Evolutionary conservation across 352 stramenopile genomes (phyloP), one percentile per base, ranked within the genome.

Genomic region (Hyaloperonospora brassicae): DNA sequence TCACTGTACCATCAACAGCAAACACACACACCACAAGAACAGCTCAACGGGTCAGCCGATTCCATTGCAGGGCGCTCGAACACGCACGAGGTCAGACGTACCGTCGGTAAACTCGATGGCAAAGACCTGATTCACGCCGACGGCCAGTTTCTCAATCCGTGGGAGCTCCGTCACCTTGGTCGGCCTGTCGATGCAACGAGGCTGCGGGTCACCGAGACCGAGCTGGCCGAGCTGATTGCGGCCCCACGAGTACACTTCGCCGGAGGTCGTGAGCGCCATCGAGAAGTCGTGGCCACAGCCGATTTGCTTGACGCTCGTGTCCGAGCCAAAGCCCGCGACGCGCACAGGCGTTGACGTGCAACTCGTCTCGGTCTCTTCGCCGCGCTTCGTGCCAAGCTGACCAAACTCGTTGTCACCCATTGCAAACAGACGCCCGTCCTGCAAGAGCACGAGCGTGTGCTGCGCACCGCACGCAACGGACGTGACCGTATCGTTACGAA

Each of bases 341-440:
- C 58, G 54, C 22, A 73, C 62, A 6, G 80, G 79, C 23, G 59
- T 50, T 44, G 66, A 66, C 23, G 78, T 56, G 23, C 66, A 60
- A 2, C 70, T 69, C 21, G 68, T 55, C 21, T 84, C 74, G 0
- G 54, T 51, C 2, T 57, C 64, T 21, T 67, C 56, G 10, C 54
- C 57, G 35, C 49, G 48, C 21, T 61, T 62, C 1, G 81, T 66
- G 10, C 73, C 78, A 36, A 92, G 52, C 38, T 92, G 82, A 8
- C 82, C 79, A 41, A 72, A 76, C 61, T 79, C 66, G 44, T 92
- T 92, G 62, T 87, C 79, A 23, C 82, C 82, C 66, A 88, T 86
- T 5, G 66, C 77, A 50, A 88, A 68, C 8, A 92, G 52, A 13
- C 66, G 73, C 2, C 74, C 73, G 39, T 89, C 77, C 14, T 71